Evolutionary conservation across 305 asterid species (phyloP), one percentile per base, ranked within the genome.

Genomic region (Fraxinus platypoda): DNA sequence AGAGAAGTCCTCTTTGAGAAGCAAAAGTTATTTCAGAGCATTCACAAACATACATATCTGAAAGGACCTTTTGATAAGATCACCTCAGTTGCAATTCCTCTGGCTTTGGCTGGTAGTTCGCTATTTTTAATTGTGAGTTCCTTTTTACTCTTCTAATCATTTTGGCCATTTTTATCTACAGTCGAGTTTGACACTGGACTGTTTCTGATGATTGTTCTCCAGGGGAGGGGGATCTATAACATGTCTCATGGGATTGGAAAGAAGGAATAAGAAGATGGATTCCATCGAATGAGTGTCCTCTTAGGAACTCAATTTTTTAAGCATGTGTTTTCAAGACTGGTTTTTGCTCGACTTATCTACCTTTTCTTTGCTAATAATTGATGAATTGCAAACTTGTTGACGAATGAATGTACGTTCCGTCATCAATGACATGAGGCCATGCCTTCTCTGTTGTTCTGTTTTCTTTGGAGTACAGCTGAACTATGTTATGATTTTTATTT

Each of bases 51-150:
- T 88, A 94, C 97, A 5, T 87, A 93, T 87, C 64, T 93, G 77
- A 93, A 93, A 85, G 92, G 92, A 57, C 95, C 89, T 2, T 35
- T 35, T 46, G 97, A 94, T 81, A 92, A 89, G 87, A 15, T 94
- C 85, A 93, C 98, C 75, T 94, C 98, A 31, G 93, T 93, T 71
- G 96, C 92, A 81, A 94, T 94, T 81, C 97, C 98, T 78, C 54
- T 85, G 41, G 97, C 94, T 77, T 75, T 93, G 81, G 95, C 95
- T 5, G 91, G 88, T 31, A 41, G 95, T 72, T 87, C 90, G 8
- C 62, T 88, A 25, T 92, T 0, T 82, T 84, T 94, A 82, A 94
- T 94, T 81, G 97, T 94, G 87, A 92, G 95, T 86, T 85, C 43
- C 12, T 52, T 75, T 37, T 6, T 38, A 46, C 59, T 83, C 31